Conservation (phyloP, 2,329 filamentous ascomycete species). For the Emergomyces africanus region DNA sequence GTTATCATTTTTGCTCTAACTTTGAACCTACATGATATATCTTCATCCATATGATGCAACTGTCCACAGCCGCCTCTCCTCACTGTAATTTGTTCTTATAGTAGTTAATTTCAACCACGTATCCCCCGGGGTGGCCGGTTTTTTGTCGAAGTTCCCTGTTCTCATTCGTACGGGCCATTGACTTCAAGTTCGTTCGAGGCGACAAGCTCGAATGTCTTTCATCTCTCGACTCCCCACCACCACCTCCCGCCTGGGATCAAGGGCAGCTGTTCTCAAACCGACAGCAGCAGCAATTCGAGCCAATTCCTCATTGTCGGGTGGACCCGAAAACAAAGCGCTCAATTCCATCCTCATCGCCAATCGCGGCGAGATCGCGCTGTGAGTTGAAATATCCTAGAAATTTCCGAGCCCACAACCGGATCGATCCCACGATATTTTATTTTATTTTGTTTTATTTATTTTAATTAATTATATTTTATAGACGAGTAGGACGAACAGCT, state of each 20-base stretch:
- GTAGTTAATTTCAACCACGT: no score
- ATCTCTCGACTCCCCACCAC: slow-evolving; percentile 9
- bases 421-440: no score
- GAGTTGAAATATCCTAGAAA: slow-evolving; percentile 12
- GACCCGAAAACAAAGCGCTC: slow-evolving; percentile 26
- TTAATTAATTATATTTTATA: slow-evolving; percentile 13
- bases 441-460: background rate
- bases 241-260: slow-evolving; percentile 9
- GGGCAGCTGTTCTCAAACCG: slow-evolving; percentile 8
- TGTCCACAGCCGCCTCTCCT: background rate
- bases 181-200: background rate
- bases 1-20: background rate
- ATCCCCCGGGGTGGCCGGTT: no score
- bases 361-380: slow-evolving; percentile 87
- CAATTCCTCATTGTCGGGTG: slow-evolving; percentile 6
- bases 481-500: slow-evolving; percentile 77
- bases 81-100: no score
- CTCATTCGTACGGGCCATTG: no score
- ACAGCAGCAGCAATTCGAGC: slow-evolving; percentile 2
- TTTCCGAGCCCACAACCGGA: background rate
- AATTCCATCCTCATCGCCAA: slow-evolving; percentile 91
- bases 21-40: background rate
- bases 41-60: background rate
- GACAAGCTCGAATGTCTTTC: slow-evolving; percentile 6
- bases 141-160: no score